Evolutionary conservation across 2,329 filamentous ascomycete genomes (phyloP), one percentile per base, ranked within the genome.

Genomic region (Monosporascus sp.): DNA sequence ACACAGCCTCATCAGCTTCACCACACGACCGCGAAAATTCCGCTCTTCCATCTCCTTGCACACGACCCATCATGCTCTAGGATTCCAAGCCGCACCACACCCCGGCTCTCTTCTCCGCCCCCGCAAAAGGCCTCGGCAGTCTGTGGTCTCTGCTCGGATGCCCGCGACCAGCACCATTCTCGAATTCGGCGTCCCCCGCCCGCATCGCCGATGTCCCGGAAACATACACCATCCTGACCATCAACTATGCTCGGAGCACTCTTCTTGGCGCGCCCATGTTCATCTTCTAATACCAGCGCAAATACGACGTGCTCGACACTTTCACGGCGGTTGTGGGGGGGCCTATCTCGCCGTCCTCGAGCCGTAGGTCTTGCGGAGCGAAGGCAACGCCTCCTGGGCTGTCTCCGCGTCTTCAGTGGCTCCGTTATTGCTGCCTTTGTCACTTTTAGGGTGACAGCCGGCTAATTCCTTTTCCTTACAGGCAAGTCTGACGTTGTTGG

Each of bases 261-360:
- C 55, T 34, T 42, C 55, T 61, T 2, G 54, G 57, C 42, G 53
- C 61, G n/a, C 51, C 61, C 48, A 58, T 60, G 51, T 57, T 58
- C 38, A 41, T 55, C 39, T 62, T 60, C 52, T 61, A 60, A 45
- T 18, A 25, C 34, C 53, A 54, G 36, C 54, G 55, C 47, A 51
- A 54, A 37, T 61, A 55, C 39, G 60, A 61, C 39, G 51, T 60
- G 3, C 56, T 57, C 22, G 60, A 62, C 47, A 55, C 45, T 11
- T 56, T 61, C 50, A 41, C 58, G 18, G 50, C 52, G 45, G 42
- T 55, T 31, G 57, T 41, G 27, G 51, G 48, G 51, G 48, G 27
- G 49, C 38, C 5, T 61, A 57, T 36, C 51, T 61, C 20, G 57
- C 52, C 22, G n/a, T 57, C 18, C 52, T 34, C 3, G 59, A 60